phyloP scores from a whole-genome alignment of 495 filamentous ascomycete species.

The Mycothermus thermophilus region DNA sequence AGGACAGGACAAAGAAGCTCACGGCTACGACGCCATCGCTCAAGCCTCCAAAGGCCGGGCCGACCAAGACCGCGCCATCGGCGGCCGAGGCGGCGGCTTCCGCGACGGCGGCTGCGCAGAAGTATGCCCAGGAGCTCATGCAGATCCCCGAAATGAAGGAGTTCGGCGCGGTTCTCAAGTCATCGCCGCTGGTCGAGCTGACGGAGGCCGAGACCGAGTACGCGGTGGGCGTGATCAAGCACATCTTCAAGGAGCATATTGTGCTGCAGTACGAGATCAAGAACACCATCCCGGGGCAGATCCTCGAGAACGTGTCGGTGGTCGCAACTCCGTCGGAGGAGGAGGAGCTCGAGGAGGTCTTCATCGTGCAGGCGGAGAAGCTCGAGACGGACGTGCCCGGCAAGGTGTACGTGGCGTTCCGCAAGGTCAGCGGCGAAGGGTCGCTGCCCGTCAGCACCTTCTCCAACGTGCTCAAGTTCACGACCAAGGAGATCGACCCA shows the following conservation, averaged over 20 bases:
- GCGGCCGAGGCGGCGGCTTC: conserved; percentile 59
- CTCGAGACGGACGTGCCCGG: conserved; percentile 71
- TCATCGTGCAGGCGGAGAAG: conserved; percentile 78
- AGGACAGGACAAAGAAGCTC: conserved; percentile 92
- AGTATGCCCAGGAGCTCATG: conserved; percentile 76
- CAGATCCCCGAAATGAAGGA: conserved; percentile 77
- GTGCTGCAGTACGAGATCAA: conserved; percentile 97
- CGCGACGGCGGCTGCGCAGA: conserved; percentile 64
- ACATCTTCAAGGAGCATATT: conserved; percentile 92
- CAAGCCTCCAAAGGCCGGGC: conserved; percentile 77
- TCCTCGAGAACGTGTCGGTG: conserved; percentile 83
- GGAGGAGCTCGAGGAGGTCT: conserved; percentile 74
- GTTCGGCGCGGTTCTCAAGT: conserved; percentile 83
- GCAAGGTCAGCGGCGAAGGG: conserved; percentile 57
- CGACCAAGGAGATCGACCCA: conserved; percentile 93
- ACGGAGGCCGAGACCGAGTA: conserved; percentile 98
- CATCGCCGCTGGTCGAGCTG: conserved; percentile 70
- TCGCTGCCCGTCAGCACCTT: conserved; percentile 65
- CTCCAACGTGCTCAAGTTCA: conserved; percentile 90
- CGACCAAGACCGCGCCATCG: conserved; percentile 56
- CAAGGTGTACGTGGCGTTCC: conserved; percentile 90
- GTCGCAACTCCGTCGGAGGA: conserved; percentile 73
- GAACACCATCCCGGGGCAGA: conserved; percentile 84
- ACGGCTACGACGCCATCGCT: conserved; percentile 83
- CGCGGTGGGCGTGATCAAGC: conserved; percentile 84